These are phyloP conservation scores for Magnaporthiopsis incrustans DNA, from an alignment of 2,329 filamentous ascomycete genomes.

Conservation along the genomic window DNA sequence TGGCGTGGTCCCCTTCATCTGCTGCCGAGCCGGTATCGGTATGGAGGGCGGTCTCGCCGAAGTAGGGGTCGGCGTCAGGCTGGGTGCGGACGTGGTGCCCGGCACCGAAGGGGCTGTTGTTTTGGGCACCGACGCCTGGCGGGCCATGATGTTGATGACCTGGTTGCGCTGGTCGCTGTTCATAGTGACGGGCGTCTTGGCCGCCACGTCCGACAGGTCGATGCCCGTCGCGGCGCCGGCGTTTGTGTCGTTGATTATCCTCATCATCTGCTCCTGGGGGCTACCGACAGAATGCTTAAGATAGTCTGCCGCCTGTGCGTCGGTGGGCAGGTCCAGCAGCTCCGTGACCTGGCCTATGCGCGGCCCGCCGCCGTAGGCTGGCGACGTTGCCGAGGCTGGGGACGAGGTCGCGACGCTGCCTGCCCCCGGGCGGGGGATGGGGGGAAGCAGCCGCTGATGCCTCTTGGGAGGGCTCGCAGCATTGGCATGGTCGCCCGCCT, in stretches of 20 bases:
- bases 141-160: conserved; percentile 52
- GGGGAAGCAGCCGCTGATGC: conserved; percentile 44
- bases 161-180: conserved; percentile 49
- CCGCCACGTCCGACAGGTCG: conserved; percentile 49
- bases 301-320: conserved; percentile 34
- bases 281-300: conserved; percentile 51
- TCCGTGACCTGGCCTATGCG: conserved; percentile 50
- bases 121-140: conserved; percentile 15
- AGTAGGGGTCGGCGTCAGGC: conserved; percentile 14
- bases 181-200: conserved; percentile 45
- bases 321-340: conserved; percentile 43
- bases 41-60: conserved; percentile 13
- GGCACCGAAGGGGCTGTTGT: conserved; percentile 19
- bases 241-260: conserved; percentile 57
- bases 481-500: conserved; percentile 26
- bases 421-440: conserved; percentile 31
- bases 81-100: conserved; percentile 5
- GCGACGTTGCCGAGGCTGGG: conserved; percentile 18
- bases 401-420: conserved; percentile 18
- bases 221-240: conserved; percentile 38
- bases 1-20: conserved; percentile 1
- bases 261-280: conserved; percentile 56
- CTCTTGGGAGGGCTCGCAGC: conserved; percentile 40
- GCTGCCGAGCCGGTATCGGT: background rate
- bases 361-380: conserved; percentile 21